Percentiles rank a stretch among this genome's conserved stretches.
Conservation (phyloP, 768 basidiomycete species). For the Lentinula guzmanii region DNA sequence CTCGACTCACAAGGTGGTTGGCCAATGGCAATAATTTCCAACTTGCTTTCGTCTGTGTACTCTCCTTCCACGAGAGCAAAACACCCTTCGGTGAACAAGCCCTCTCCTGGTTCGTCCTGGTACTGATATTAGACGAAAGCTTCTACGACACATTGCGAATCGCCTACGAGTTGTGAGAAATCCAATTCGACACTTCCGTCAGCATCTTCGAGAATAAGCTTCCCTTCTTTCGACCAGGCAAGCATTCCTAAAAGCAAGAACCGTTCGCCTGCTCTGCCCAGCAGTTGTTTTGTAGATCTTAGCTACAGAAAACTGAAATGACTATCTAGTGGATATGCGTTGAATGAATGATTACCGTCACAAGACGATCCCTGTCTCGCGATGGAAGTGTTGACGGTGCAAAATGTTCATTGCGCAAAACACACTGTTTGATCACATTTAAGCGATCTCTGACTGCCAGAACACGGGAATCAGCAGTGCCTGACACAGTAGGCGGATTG, state of each 20-base stretch:
- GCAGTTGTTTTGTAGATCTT: constrained; percentile 91
- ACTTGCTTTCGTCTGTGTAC: constrained; percentile 86
- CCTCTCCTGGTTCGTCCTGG: constrained; percentile 87
- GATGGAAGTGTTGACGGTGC: constrained; percentile 92
- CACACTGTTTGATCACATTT: constrained; percentile 87
- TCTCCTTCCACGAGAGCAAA: constrained; percentile 95
- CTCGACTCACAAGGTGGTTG: constrained; percentile 96
- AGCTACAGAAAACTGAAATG: constrained; percentile 40
- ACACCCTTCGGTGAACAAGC: constrained; percentile 93
- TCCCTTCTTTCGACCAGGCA: constrained; percentile 83
- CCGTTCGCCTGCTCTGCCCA: constrained; percentile 83
- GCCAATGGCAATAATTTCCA: constrained; percentile 90
- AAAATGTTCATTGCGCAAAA: constrained; percentile 95
- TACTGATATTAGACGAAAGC: constrained; percentile 8
- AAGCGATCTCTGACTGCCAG: constrained; percentile 78
- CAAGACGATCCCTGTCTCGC: constrained; percentile 77
- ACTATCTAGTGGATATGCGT: not conserved
- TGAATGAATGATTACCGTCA: constrained; percentile 56
- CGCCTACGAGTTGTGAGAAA: constrained; percentile 74
- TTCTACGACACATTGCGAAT: not conserved
- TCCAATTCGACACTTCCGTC: constrained; percentile 90
- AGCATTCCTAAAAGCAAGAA: constrained; percentile 96
- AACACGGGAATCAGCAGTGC: constrained; percentile 78
- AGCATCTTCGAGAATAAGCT: constrained; percentile 85
- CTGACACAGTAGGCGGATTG: constrained; percentile 62